phyloP scores from a whole-genome alignment of 73 alveolate genomes.

The Paramecium primaurelia region DNA sequence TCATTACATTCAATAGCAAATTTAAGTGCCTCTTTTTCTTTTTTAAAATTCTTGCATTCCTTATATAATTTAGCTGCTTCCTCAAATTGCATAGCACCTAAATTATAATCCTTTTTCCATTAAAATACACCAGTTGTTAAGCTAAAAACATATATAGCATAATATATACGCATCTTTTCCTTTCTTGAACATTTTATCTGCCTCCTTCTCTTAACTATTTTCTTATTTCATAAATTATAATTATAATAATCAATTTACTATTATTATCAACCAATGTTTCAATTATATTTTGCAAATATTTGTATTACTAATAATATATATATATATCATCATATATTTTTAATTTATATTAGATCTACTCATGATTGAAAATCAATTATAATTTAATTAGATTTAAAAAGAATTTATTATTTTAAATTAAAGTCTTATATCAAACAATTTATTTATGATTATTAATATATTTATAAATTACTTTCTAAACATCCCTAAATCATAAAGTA shows the following conservation, averaged over 20 bases:
- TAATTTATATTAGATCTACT: not conserved
- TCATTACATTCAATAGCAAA: slow-evolving; percentile 4
- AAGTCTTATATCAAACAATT: too few relatives aligned
- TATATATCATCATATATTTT: too few relatives aligned
- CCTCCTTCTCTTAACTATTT: not conserved
- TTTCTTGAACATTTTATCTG: slow-evolving; percentile 13
- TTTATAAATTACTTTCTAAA: too few relatives aligned
- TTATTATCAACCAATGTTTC: too few relatives aligned
- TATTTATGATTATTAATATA: too few relatives aligned
- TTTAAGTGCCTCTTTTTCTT: not conserved
- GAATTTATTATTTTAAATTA: not conserved
- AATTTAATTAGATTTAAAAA: too few relatives aligned
- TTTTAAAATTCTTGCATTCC: not conserved
- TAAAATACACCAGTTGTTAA: slow-evolving; percentile 29
- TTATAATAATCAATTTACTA: not conserved
- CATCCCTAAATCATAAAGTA: too few relatives aligned
- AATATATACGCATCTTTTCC: slow-evolving; percentile 21
- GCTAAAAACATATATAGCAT: not conserved
- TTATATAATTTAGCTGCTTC: slow-evolving; percentile 25
- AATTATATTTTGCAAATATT: too few relatives aligned
- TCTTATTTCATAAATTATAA: not conserved
- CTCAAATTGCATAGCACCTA: slow-evolving; percentile 36
- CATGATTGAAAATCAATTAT: not conserved
- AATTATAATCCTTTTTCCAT: slow-evolving; percentile 43
- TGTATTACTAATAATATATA: too few relatives aligned